Evolutionary conservation across 441 rosid genomes (phyloP).

Genomic region (Biscutella auriculata): DNA sequence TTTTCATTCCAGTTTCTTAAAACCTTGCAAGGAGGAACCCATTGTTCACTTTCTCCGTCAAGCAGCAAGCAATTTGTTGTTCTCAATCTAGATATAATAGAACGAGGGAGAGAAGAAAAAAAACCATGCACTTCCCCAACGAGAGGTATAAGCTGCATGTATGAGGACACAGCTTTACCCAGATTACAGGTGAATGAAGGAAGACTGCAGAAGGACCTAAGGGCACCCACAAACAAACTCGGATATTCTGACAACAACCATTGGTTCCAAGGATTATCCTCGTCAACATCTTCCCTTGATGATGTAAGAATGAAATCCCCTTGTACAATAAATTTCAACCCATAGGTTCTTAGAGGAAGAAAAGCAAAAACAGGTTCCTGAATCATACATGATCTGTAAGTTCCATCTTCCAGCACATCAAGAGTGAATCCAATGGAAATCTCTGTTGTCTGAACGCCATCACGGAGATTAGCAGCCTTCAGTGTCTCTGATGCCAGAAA

Average conservation of each 20-base stretch:
- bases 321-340: conserved; percentile 88
- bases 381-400: conserved; percentile 48
- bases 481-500: conserved; percentile 76
- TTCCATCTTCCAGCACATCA: conserved; percentile 48
- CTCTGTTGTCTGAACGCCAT: conserved; percentile 62
- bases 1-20: conserved; percentile 81
- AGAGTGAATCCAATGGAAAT: conserved; percentile 82
- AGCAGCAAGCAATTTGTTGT: conserved; percentile 68
- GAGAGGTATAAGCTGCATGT: conserved; percentile 86
- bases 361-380: conserved; percentile 94
- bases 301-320: conserved; percentile 96
- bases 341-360: conserved; percentile 98
- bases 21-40: conserved; percentile 93
- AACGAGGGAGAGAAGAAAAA: conserved; percentile 70
- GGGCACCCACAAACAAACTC: conserved; percentile 59
- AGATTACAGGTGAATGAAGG: conserved; percentile 71
- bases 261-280: conserved; percentile 95
- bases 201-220: conserved; percentile 60
- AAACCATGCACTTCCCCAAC: conserved; percentile 95
- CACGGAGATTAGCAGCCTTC: conserved; percentile 47
- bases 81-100: conserved; percentile 57
- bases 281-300: conserved; percentile 97
- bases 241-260: conserved; percentile 80
- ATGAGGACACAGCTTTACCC: conserved; percentile 74
- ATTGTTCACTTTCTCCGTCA: conserved; percentile 57